Conservation (phyloP, 2,329 filamentous ascomycete species). For the Trichophyton benhamiae region DNA sequence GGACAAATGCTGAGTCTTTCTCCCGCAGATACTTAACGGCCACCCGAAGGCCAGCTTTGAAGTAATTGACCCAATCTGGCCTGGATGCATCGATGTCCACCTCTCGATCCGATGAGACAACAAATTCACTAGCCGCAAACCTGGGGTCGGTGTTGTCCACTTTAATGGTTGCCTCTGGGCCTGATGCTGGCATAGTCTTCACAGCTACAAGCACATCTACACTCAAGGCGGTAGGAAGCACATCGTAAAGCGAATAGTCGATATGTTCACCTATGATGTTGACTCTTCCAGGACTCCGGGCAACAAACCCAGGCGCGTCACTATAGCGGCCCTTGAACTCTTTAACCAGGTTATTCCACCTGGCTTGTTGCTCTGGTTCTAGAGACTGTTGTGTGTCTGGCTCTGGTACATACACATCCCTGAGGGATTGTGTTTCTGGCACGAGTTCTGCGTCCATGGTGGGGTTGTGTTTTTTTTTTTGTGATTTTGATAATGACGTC, state of each 20-base stretch:
- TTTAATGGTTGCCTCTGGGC: constrained; percentile 50
- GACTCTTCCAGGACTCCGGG: constrained; percentile 83
- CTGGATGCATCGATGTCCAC: constrained; percentile 74
- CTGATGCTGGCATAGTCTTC: constrained; percentile 32
- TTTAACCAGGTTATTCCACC: constrained; percentile 64
- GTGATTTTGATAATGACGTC: not conserved
- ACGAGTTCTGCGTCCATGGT: constrained; percentile 42
- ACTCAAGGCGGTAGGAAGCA: constrained; percentile 88
- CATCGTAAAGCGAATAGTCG: constrained; percentile 93
- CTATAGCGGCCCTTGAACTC: constrained; percentile 61
- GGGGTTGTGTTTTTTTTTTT: not conserved
- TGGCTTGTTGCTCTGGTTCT: constrained; percentile 51
- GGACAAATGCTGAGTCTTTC: constrained; percentile 49
- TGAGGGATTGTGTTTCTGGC: constrained; percentile 60
- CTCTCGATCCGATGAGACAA: constrained; percentile 48
- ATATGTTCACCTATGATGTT: constrained; percentile 99
- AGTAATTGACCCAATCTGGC: constrained; percentile 97
- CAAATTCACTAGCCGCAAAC: constrained; percentile 65
- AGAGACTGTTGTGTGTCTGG: constrained; percentile 63
- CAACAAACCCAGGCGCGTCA: constrained; percentile 62
- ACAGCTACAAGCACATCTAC: constrained; percentile 85
- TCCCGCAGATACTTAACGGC: constrained; percentile 63
- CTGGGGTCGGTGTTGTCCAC: constrained; percentile 67
- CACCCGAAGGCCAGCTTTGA: constrained; percentile 79
- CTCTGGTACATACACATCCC: constrained; percentile 72